These are phyloP conservation scores for Colletotrichum falcatum DNA, from an alignment of 2,329 filamentous ascomycete species.

Conservation along the genomic window DNA sequence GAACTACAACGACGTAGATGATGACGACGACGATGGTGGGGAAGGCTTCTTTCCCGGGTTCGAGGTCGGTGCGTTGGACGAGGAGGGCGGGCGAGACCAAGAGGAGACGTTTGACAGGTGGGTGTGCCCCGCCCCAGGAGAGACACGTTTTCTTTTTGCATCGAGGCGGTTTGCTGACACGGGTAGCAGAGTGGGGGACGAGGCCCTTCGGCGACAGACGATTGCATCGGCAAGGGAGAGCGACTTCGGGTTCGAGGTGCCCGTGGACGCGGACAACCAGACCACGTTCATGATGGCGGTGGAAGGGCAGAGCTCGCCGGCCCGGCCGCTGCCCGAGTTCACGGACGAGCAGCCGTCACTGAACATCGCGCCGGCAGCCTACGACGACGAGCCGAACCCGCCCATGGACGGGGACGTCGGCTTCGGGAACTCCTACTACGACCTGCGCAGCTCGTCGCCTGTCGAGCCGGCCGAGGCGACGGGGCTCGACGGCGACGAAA, in stretches of 20 bases:
- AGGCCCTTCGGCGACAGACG: slow-evolving; percentile 54
- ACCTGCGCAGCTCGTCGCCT: slow-evolving; percentile 34
- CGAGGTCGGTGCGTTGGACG: slow-evolving; percentile 41
- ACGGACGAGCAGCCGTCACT: slow-evolving; percentile 41
- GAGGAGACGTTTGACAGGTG: slow-evolving; percentile 45
- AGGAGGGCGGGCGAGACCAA: slow-evolving; percentile 53
- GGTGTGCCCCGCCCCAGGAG: not conserved
- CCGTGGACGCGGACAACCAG: slow-evolving; percentile 59
- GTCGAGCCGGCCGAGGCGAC: slow-evolving; percentile 44
- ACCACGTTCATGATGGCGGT: slow-evolving; percentile 63
- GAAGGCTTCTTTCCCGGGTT: slow-evolving; percentile 63
- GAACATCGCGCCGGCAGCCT: slow-evolving; percentile 23
- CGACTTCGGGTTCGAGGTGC: slow-evolving; percentile 64
- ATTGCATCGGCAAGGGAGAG: slow-evolving; percentile 57
- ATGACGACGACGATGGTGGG: slow-evolving; percentile 57
- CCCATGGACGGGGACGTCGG: slow-evolving; percentile 16
- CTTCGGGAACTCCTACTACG: slow-evolving; percentile 15
- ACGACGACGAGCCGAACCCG: slow-evolving; percentile 42
- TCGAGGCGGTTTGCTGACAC: slow-evolving; percentile 43
- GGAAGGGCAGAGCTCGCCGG: slow-evolving; percentile 43
- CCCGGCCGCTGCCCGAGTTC: slow-evolving; percentile 35
- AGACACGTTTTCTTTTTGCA: too few relatives aligned
- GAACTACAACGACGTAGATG: slow-evolving; percentile 51
- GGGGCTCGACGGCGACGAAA: slow-evolving; percentile 36
- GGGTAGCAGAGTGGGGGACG: slow-evolving; percentile 50